Base-by-base conservation (phyloP, 768 basidiomycete genomes). In the Boletus sensibilis region DNA sequence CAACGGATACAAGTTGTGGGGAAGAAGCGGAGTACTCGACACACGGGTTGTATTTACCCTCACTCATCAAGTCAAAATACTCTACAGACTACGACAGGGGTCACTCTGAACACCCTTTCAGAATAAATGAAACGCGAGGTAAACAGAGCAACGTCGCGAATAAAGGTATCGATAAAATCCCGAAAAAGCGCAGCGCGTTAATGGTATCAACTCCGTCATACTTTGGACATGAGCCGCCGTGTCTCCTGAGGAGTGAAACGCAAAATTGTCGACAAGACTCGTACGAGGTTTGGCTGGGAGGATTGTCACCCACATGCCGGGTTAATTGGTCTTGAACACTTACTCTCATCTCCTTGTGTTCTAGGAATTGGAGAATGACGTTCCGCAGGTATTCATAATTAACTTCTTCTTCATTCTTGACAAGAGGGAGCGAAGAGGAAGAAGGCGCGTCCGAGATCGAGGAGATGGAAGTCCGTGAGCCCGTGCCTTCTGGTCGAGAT, bases 331-430 rank as follows among this genome's bases (percentile, higher is more conserved):
- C 8, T 50, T 14, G 35, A 41, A 5, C 39, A 76, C 92, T 69
- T 67, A 94, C 94, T 75, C 97, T 82, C 94, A 98, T 98, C 72
- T 98, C 94, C 70, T 96, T 94, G 75, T 98, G 92, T 69, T 99
- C 97, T 48, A 99, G 78, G 76, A 99, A 99, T 70, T 98, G 97
- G 44, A 99, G 72, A 54, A 98, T 93, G 33, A 98, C 90, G 71
- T 98, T 98, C 55, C 97, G 81, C 44, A 99, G 73, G 72, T 99
- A 99, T 74, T 98, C 97, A 9, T 96, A 76, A 66, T 96, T 98
- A 52, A 98, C 83, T 58, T 96, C 96, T 67, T 96, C 95, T 42
- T 98, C 94, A 12, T 82, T 82, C 52, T 76, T 80, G 11, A 61
- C 61, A 12, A 31, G 50, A 33, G 69, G 61, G 2, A 69, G 67